Evolutionary conservation across 2,329 filamentous ascomycete genomes (phyloP).

Genomic region (Arthroderma uncinatum): DNA sequence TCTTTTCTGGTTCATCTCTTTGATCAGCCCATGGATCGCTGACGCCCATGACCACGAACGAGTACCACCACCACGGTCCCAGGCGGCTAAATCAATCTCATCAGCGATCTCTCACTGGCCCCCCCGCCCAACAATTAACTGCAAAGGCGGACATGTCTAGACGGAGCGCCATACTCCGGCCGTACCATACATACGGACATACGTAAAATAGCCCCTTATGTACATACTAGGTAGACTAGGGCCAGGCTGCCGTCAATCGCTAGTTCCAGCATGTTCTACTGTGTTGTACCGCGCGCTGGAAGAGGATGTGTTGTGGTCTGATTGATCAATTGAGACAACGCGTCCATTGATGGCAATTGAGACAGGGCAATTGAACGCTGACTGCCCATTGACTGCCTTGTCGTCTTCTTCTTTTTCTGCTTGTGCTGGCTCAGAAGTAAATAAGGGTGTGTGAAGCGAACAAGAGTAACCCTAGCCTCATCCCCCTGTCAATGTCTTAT

Average conservation of each 20-base stretch:
- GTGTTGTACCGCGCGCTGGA: background rate
- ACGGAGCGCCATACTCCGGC: conserved; percentile 3
- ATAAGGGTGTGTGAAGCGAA: background rate
- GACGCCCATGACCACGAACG: background rate
- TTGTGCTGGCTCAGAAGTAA: no score
- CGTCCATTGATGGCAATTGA: background rate
- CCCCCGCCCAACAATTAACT: background rate
- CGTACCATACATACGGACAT: background rate
- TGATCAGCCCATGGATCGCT: background rate
- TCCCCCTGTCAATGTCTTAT: conserved; percentile 3
- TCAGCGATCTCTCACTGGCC: background rate
- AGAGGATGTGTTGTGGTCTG: background rate
- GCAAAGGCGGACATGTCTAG: no score
- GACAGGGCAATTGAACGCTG: no score
- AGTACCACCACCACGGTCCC: background rate
- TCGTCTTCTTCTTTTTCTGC: background rate
- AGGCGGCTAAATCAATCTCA: background rate
- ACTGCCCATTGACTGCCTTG: background rate
- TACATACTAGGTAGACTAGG: background rate
- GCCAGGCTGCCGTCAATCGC: conserved; percentile 1
- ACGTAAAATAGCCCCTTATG: no score
- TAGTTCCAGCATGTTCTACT: background rate
- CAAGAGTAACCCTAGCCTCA: conserved; percentile 1
- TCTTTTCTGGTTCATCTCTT: background rate
- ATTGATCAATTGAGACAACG: background rate